These are phyloP conservation scores for Tuber umbilicatum DNA, from an alignment of 495 filamentous ascomycete genomes.

Conservation along the genomic window DNA sequence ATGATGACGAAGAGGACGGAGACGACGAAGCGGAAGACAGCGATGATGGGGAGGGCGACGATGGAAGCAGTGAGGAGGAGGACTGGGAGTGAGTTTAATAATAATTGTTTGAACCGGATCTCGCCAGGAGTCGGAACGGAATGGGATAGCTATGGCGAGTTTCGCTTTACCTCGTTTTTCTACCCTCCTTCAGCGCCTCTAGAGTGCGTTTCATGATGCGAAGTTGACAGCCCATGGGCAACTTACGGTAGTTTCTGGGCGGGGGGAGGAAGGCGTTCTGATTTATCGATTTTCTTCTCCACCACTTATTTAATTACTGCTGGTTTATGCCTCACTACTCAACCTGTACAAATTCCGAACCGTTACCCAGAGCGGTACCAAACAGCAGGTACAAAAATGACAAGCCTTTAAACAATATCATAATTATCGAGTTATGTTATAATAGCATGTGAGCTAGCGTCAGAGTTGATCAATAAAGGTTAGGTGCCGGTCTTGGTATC, in stretches of 20 bases:
- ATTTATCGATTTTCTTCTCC: not conserved
- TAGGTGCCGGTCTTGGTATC: not conserved
- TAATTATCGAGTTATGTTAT: not conserved
- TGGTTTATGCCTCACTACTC: not conserved
- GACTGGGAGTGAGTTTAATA: conserved; percentile 28
- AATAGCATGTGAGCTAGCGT: not conserved
- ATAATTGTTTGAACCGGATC: not conserved
- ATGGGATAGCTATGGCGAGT: not conserved
- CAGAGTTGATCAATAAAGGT: not conserved
- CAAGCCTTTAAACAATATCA: not conserved
- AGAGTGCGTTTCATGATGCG: not conserved
- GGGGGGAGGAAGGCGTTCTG: not conserved
- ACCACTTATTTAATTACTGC: not conserved
- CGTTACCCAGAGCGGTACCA: not conserved
- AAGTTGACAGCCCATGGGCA: not conserved
- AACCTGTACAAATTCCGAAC: not conserved
- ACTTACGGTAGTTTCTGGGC: not conserved
- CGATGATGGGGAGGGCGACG: too few relatives aligned
- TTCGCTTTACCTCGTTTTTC: not conserved
- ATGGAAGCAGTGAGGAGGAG: conserved; percentile 29
- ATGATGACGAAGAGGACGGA: not conserved
- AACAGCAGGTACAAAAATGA: not conserved
- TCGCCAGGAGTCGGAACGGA: not conserved
- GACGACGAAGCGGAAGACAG: conserved; percentile 6
- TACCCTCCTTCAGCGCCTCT: not conserved